Base-by-base conservation (phyloP, 2,329 filamentous ascomycete species). In the Trichoderma sp. region DNA sequence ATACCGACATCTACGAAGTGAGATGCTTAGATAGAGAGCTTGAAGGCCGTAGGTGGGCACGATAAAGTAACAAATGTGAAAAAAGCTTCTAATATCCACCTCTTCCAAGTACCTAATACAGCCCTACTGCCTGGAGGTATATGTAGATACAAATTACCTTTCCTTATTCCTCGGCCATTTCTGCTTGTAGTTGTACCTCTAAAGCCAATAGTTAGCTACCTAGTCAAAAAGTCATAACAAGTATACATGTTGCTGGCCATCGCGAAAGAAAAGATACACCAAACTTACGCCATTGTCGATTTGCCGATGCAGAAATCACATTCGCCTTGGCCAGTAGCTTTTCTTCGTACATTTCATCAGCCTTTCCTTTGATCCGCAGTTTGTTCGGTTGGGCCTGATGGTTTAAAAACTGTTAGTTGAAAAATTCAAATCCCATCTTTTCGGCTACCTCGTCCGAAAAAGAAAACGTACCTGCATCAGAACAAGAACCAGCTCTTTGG, bases 291-390 rank as follows among this genome's bases (percentile, higher is more conserved):
- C 90, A 93, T 26, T 93, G 79, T 70, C 85, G 84, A 78, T 88
- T 92, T 21, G 91, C 91, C 56, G 89, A 90, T 34, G 87, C 83
- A 32, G 89, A 85, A 70, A 94, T 93, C 39, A 90, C 82, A 69
- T 87, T 86, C 1, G 90, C 90, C 76, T 92, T 93, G 21, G 81
- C 81, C 18, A 89, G 77, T 34, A 93, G 76, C 75, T 92, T 93
- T 66, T 88, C 85, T 59, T 84, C 83, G 71, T 89, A 88, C 68
- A 87, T 88, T 58, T 85, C 81, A 61, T 87, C 86, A 34, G 90
- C 86, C 32, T 76, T 75, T 0, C 82, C 82, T 70, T 86, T 85
- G 14, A 87, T 77, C 43, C 86, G 84, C 52, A 84, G 79, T 77
- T 91, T 91, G 73, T 86, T 89, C 21, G 89, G 89, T 79, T 91